Evolutionary conservation across 345 rosid genomes (phyloP), one percentile per base, ranked within the genome.

Genomic region (Ceriops zippeliana): DNA sequence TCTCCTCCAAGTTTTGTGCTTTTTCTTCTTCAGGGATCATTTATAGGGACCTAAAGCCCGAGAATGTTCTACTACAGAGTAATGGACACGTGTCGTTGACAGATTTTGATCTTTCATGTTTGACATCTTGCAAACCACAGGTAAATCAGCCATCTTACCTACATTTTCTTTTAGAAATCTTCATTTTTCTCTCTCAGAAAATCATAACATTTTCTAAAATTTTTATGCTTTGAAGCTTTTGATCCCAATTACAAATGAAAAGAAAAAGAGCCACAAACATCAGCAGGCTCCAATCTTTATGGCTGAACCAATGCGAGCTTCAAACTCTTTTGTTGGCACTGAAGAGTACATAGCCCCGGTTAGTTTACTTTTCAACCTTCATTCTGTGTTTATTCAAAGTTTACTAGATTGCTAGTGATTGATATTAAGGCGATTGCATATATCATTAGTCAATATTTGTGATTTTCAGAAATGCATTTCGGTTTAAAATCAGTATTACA

Each of bases 281-380:
- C 87, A 77, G 49, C 85, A 87, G 70, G 75, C 46, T 70, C 98
- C 97, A 59, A 73, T 93, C 75, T 93, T 93, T 82, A 69, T 91
- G 89, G 96, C 96, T 62, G 97, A 93, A 81, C 97, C 98, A 1
- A 82, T 89, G 91, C 87, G 98, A 70, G 97, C 97, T 65, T 93
- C 98, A 26, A 93, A 89, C 77, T 93, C 98, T 64, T 91, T 93
- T 73, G 98, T 93, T 32, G 98, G 98, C 64, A 93, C 98, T 1
- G 98, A 93, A 78, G 98, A 93, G 81, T 93, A 93, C 53, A 93
- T 93, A 62, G 98, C 98, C 66, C 98, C 98, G 72, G 98, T 91
- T 64, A 22, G 88, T 87, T 63, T 49, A 22, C 24, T 34, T 53
- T 57, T 38, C 7, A 37, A 22, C 57, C 21, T 24, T 6, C 21